Percentiles rank a stretch among this genome's conserved stretches.
Conservation (phyloP, 1,284 basidiomycete species). For the Grifola frondosa region DNA sequence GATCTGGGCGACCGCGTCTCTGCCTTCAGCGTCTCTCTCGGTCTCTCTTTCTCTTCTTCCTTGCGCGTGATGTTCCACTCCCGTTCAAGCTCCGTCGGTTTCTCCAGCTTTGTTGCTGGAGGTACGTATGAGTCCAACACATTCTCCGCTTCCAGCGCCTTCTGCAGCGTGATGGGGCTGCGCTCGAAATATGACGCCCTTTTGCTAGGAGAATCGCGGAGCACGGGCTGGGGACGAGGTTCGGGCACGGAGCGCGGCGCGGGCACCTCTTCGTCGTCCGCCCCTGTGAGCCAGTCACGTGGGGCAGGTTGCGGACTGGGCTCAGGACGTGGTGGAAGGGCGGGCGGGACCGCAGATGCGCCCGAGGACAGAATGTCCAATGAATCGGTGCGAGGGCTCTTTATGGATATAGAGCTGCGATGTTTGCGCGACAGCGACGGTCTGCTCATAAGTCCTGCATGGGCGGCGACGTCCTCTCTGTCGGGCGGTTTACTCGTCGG, state of each 20-base stretch:
- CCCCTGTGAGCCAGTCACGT: constrained; percentile 74
- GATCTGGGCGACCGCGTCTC: constrained; percentile 19
- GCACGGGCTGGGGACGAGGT: constrained; percentile 39
- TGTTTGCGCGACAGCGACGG: constrained; percentile 25
- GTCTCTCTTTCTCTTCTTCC: constrained; percentile 13
- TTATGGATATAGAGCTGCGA: constrained; percentile 21
- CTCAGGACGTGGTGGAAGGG: constrained; percentile 26
- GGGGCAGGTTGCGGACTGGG: constrained; percentile 22
- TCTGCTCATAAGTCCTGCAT: constrained; percentile 12
- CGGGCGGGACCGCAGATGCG: constrained; percentile 12
- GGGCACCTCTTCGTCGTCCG: constrained; percentile 41
- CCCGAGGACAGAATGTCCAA: constrained; percentile 13
- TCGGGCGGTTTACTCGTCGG: constrained; percentile 10
- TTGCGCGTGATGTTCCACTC: constrained; percentile 18
- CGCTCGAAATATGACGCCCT: constrained; percentile 64
- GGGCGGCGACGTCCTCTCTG: constrained; percentile 7
- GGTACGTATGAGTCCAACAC: constrained; percentile 21
- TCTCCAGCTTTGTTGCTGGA: constrained; percentile 10
- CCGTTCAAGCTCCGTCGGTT: constrained; percentile 17
- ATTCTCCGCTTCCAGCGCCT: constrained; percentile 47
- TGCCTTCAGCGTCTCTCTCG: constrained; percentile 5
- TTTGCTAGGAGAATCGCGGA: constrained; percentile 69
- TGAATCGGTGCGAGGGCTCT: constrained; percentile 13
- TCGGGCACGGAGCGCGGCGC: constrained; percentile 5
- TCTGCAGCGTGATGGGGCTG: constrained; percentile 43